Base-by-base conservation (phyloP, 2,329 filamentous ascomycete genomes). In the Aurifilum marmelostoma region DNA sequence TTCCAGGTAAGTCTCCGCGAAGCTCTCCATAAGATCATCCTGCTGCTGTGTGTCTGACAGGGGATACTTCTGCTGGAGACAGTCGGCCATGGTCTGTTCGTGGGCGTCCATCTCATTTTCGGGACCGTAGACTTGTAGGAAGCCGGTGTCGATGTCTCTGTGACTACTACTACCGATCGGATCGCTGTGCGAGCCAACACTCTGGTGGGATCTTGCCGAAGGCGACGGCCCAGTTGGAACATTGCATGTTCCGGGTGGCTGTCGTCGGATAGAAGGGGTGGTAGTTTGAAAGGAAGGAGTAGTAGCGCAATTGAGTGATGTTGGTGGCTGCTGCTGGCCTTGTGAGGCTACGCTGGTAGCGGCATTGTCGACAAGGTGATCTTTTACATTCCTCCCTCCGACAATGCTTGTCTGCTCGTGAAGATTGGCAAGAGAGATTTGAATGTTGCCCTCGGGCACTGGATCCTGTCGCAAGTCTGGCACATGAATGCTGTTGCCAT, bases 1-100 rank as follows among this genome's bases (percentile, higher is more conserved):
- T 63, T 82, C 78, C 39, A 76, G 79, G 41, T 83, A 83, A 0
- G 80, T 82, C 43, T 82, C 81, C 3, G 76, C 75, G 67, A 82
- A 83, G 37, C 77, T 80, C 60, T 81, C 77, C 58, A 79, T 77
- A 0, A 82, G 74, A n/a, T n/a, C n/a, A 8, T 77, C 77, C 34
- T 73, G 73, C 37, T 73, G 73, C 9, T 71, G 73, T 0, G 70
- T 65, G 63, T 73, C 73, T 0, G 75, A 72, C 2, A 70, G 63
- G 18, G 69, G 67, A 18, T 72, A 67, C 12, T 73, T 73, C 3
- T 72, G 72, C 9, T 75, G 75, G 8, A 78, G 67, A 21, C 69
- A 75, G 0, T 73, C 77, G 21, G 76, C 74, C 43, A 75, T 69
- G 5, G 77, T 75, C 59, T 77, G 76, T 29, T 77, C 74, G 29